phyloP scores from a whole-genome alignment of 208 protist genomes.

The Trypanosoma congolense region DNA sequence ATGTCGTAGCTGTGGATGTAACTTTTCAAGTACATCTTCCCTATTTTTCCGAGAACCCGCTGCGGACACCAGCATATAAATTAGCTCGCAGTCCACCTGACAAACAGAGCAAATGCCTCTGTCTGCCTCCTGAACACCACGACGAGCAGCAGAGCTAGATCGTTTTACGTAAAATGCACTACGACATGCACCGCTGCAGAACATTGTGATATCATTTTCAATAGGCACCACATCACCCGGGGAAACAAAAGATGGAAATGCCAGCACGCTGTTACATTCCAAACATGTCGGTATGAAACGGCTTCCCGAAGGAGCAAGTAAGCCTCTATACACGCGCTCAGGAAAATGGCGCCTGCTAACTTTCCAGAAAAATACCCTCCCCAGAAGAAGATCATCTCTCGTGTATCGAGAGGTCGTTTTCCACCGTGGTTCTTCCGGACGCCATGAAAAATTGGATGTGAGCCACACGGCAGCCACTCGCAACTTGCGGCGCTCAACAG shows the following conservation, averaged over 20 bases:
- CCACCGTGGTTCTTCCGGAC: background rate
- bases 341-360: constrained; percentile 6
- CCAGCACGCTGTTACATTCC: constrained; percentile 11
- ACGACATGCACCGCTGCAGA: constrained; percentile 67
- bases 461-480: constrained; percentile 12
- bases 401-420: constrained; percentile 20
- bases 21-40: constrained; percentile 23
- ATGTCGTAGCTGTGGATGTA: constrained; percentile 59
- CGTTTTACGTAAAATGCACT: constrained; percentile 54
- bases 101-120: constrained; percentile 58
- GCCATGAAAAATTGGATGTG: constrained; percentile 20
- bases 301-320: constrained; percentile 1
- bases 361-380: constrained; percentile 27
- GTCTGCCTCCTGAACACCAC: constrained; percentile 46
- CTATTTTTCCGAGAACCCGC: constrained; percentile 14
- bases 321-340: constrained; percentile 8
- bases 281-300: constrained; percentile 18
- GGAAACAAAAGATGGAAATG: background rate
- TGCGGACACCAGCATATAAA: constrained; percentile 30
- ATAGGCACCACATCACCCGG: constrained; percentile 38
- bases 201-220: constrained; percentile 50
- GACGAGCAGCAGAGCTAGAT: constrained; percentile 48
- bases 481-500: constrained; percentile 16
- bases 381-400: constrained; percentile 4
- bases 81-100: constrained; percentile 59